A percentile compares a stretch with the other conserved stretches of the same genome.
Evolutionary conservation across 306 rosid genomes (phyloP).

Genomic region (Prunus mira): DNA sequence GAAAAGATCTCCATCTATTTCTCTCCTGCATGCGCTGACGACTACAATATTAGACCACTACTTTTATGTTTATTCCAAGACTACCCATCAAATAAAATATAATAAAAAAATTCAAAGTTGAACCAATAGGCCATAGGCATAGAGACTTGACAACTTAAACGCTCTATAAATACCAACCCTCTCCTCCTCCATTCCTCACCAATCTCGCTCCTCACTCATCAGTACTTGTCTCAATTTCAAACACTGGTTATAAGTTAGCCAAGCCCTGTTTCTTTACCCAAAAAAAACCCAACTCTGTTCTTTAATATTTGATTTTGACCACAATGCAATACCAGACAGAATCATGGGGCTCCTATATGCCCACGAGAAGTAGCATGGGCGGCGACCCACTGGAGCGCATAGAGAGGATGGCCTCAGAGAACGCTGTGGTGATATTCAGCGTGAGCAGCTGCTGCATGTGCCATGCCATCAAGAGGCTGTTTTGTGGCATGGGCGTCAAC

Average conservation of each 20-base stretch:
- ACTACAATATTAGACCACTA: constrained; percentile 13
- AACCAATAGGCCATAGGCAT: constrained; percentile 8
- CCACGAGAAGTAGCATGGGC: constrained; percentile 18
- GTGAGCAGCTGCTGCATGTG: constrained; percentile 83
- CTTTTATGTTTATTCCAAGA: constrained; percentile 23
- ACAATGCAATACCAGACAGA: constrained; percentile 60
- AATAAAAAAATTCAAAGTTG: neutral
- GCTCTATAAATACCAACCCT: constrained; percentile 61
- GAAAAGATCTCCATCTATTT: neutral
- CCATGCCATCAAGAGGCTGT: constrained; percentile 78
- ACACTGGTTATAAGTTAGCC: neutral
- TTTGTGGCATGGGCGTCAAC: constrained; percentile 91
- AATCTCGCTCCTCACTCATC: neutral
- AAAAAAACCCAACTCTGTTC: too few relatives aligned
- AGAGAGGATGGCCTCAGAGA: constrained; percentile 63
- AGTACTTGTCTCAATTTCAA: neutral
- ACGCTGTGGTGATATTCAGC: constrained; percentile 87
- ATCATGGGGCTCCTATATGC: constrained; percentile 49
- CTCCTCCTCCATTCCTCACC: constrained; percentile 21
- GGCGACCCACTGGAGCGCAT: constrained; percentile 52
- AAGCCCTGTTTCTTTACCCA: neutral
- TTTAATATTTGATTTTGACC: neutral
- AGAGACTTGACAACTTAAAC: neutral
- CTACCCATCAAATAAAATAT: constrained; percentile 11
- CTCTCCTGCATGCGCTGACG: constrained; percentile 48